Conservation (phyloP, 495 filamentous ascomycete species). For the Parachaetomium inaequale region DNA sequence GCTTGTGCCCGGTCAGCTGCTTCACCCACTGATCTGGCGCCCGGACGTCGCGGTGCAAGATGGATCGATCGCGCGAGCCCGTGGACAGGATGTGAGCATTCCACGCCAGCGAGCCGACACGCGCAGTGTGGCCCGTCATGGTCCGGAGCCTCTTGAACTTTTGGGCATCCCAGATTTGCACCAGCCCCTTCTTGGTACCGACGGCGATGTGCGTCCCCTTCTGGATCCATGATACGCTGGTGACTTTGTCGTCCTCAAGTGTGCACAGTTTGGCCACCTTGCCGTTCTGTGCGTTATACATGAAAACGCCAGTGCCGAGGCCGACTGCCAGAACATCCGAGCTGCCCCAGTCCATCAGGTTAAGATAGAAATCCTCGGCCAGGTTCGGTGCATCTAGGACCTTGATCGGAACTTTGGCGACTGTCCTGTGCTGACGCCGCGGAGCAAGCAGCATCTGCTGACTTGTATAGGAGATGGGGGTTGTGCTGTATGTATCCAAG, state of each 20-base stretch:
- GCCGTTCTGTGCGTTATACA: conserved; percentile 91
- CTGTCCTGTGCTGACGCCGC: conserved; percentile 77
- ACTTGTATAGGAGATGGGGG: conserved; percentile 82
- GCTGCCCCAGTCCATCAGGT: conserved; percentile 97
- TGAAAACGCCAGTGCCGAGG: conserved; percentile 89
- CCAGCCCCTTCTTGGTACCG: conserved; percentile 86
- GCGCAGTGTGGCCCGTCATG: conserved; percentile 92
- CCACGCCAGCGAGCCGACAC: conserved; percentile 91
- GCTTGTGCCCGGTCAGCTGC: conserved; percentile 89
- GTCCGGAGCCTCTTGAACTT: conserved; percentile 78
- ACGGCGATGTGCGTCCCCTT: conserved; percentile 92
- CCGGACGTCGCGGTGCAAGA: conserved; percentile 92
- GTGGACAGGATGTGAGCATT: conserved; percentile 97
- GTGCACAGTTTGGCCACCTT: conserved; percentile 90
- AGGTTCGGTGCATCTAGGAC: conserved; percentile 94
- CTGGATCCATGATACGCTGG: conserved; percentile 97
- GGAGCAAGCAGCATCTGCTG: conserved; percentile 90
- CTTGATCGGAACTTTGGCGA: conserved; percentile 96
- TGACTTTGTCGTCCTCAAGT: conserved; percentile 87
- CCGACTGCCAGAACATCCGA: conserved; percentile 91
- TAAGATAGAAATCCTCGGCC: conserved; percentile 96
- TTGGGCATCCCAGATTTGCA: conserved; percentile 97
- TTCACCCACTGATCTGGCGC: conserved; percentile 85
- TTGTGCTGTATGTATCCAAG: conserved; percentile 89
- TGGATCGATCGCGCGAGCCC: conserved; percentile 86